Percentiles rank a stretch among this genome's conserved stretches.
Evolutionary conservation across 805 yeast genomes (phyloP).

Genomic region (Debaryomyces maramus): DNA sequence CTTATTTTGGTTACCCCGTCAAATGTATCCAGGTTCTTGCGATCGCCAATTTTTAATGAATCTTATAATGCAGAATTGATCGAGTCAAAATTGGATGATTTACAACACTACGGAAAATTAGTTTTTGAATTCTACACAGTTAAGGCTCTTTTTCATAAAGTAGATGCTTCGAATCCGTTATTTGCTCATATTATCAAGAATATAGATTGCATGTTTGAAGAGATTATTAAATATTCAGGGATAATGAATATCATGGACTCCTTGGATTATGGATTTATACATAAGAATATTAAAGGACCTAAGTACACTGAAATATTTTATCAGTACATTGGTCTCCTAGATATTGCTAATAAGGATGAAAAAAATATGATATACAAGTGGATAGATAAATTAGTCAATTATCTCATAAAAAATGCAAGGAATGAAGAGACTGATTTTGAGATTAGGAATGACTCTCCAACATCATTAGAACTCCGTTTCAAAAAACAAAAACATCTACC

Average conservation of each 20-base stretch:
- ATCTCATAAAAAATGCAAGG: neutral
- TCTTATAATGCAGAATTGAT: neutral
- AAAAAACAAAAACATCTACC: constrained; percentile 2
- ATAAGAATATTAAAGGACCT: neutral
- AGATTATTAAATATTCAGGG: constrained; percentile 3
- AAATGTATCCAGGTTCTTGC: neutral
- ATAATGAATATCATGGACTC: neutral
- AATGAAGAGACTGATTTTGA: neutral
- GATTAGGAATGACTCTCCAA: neutral
- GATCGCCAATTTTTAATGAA: neutral
- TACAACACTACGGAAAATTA: constrained; percentile 7
- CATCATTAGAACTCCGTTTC: neutral
- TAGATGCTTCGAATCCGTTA: neutral
- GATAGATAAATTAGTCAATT: constrained; percentile 3
- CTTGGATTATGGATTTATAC: neutral
- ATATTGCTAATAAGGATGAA: constrained; percentile 1
- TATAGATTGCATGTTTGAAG: constrained; percentile 1
- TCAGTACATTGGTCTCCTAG: constrained; percentile 7
- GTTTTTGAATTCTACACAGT: constrained; percentile 8
- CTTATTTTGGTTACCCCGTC: neutral
- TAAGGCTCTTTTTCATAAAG: neutral
- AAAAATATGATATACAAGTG: constrained; percentile 2
- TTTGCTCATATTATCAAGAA: neutral
- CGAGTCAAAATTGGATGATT: constrained; percentile 1
- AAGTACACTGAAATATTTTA: constrained; percentile 4